Base-by-base conservation (phyloP, 148 eudicot species). In the Fagopyrum esculentum region DNA sequence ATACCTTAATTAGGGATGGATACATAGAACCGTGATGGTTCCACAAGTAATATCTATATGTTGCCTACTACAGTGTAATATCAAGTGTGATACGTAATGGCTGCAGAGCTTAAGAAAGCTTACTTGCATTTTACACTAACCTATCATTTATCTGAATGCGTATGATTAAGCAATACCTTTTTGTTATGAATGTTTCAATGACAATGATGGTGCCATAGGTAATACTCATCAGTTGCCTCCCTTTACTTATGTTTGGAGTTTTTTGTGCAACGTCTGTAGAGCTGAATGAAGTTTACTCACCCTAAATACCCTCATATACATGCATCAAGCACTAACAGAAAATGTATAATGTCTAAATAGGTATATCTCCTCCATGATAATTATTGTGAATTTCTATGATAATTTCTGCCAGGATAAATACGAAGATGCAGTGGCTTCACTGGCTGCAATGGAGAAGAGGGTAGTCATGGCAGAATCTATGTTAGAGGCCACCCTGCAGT, bases 401-500 rank as follows among this genome's bases (percentile, higher is more conserved):
- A 6, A 9, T 19, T 55, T 55, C 2, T 40, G 10, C 77, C 82
- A 96, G 99, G 97, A 86, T 75, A 96, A 96, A 83, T 87, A 87
- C 82, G 99, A 96, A 77, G 85, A 88, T 78, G 90, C 85, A 47
- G 70, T 84, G 80, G 83, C 80, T 80, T 79, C 91, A 35, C 77
- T 92, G 50, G 87, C 88, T 66, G 95, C 89, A 82, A 96, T 92
- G 98, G 99, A 96, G 85, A 90, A 92, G 83, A 83, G 98, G 78
- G 95, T 80, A 71, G 88, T 96, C 74, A 92, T 96, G 99, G 99
- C 99, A 19, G 99, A 95, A 80, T 87, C 99, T 57, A 95, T 92
- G 97, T 79, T 95, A 82, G 99, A 95, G 81, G 99, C 99, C 74
- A 96, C 99, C n/a, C 84, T 96, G 89, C 99, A 96, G 79, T 96